Conservation (phyloP, 495 filamentous ascomycete genomes). For the Cetradonia linearis region DNA sequence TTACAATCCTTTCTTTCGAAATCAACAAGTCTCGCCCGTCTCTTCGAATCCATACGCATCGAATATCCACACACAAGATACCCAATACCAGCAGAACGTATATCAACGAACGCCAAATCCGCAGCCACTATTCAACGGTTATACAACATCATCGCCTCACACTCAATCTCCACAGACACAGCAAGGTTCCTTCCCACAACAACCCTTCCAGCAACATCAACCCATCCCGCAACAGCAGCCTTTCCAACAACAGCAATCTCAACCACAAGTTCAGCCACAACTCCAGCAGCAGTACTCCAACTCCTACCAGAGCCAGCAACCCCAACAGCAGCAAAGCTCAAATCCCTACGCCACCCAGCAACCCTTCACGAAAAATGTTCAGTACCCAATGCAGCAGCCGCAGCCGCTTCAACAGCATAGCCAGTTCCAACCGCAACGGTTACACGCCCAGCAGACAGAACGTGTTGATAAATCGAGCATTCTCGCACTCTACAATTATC, state of each 20-base stretch:
- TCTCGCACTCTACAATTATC: constrained; percentile 74
- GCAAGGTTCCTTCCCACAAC: constrained; percentile 30
- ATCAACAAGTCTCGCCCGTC: constrained; percentile 27
- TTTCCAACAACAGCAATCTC: constrained; percentile 28
- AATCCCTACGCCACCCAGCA: constrained; percentile 27
- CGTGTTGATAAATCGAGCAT: constrained; percentile 73
- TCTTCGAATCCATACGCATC: constrained; percentile 21
- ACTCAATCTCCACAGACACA: constrained; percentile 31
- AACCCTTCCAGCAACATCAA: constrained; percentile 29
- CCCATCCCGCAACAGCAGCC: constrained; percentile 30
- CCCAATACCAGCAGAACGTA: constrained; percentile 6
- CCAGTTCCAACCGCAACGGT: constrained; percentile 32
- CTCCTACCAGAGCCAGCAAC: constrained; percentile 17
- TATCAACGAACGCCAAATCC: constrained; percentile 38
- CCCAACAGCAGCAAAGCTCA: constrained; percentile 27
- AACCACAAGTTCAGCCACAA: constrained; percentile 27
- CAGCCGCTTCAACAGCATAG: constrained; percentile 26
- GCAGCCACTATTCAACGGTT: constrained; percentile 27
- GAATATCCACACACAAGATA: constrained; percentile 28
- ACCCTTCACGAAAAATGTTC: constrained; percentile 28
- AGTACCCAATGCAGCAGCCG: constrained; percentile 25
- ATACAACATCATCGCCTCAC: constrained; percentile 27
- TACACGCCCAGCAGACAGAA: constrained; percentile 35
- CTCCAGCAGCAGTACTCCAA: constrained; percentile 29
- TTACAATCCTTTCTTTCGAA: constrained; percentile 61